Percentiles rank a stretch among this genome's conserved stretches.
Conservation (phyloP, 768 basidiomycete species). For the Phlebiopsis flavidoalba region DNA sequence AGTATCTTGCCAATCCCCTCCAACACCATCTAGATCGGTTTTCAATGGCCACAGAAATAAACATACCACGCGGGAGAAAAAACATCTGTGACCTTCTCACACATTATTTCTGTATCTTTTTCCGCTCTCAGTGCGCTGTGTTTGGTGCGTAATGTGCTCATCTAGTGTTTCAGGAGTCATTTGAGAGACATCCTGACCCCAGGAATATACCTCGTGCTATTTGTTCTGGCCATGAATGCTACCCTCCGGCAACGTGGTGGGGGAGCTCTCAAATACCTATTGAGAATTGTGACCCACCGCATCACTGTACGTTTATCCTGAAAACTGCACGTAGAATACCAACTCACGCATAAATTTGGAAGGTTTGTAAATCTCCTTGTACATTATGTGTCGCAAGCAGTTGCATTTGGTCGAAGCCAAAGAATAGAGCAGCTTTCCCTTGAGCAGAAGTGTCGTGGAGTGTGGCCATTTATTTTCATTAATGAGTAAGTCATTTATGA, state of each 20-base stretch:
- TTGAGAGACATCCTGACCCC: background rate
- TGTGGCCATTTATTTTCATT: slow-evolving; percentile 13
- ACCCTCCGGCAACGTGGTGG: slow-evolving; percentile 6
- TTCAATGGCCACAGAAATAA: too few relatives aligned
- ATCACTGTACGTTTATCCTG: slow-evolving; percentile 11
- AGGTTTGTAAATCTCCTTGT: slow-evolving; percentile 16
- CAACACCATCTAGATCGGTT: too few relatives aligned
- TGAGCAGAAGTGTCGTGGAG: background rate
- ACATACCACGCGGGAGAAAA: too few relatives aligned
- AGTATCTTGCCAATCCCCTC: too few relatives aligned
- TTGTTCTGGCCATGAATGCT: slow-evolving; percentile 16
- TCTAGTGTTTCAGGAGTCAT: too few relatives aligned
- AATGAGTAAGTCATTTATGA: slow-evolving; percentile 4
- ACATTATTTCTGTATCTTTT: background rate
- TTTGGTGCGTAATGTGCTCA: background rate
- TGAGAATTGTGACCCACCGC: slow-evolving; percentile 16
- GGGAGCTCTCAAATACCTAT: slow-evolving; percentile 5
- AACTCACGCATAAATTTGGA: too few relatives aligned
- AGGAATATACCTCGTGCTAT: slow-evolving; percentile 18
- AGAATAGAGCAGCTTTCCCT: background rate
- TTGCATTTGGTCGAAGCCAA: slow-evolving; percentile 9
- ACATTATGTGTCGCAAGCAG: slow-evolving; percentile 17
- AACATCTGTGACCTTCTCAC: too few relatives aligned
- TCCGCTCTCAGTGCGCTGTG: background rate
- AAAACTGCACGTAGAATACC: too few relatives aligned